A percentile compares a stretch with the other conserved stretches of the same genome.
Conservation (phyloP, 2,329 filamentous ascomycete genomes). For the Chaetomiaceae sp. region DNA sequence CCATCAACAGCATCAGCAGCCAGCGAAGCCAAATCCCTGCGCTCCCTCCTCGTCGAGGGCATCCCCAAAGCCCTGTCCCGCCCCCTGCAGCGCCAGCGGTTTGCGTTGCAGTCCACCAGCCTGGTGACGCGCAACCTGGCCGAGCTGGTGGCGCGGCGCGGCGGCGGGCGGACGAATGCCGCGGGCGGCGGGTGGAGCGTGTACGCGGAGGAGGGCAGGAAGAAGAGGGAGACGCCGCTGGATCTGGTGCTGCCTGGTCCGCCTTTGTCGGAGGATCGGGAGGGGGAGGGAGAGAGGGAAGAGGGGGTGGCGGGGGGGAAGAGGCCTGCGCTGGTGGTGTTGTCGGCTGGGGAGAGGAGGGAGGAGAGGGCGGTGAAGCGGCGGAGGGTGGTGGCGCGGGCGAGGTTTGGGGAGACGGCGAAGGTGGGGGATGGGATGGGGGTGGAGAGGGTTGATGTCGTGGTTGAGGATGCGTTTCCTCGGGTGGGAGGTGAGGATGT, state of each 20-base stretch:
- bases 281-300: conserved; percentile 26
- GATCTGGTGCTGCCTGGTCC: conserved; percentile 44
- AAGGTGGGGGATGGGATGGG: conserved; percentile 52
- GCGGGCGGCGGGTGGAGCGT: conserved; percentile 74
- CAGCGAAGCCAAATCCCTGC: conserved; percentile 56
- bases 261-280: conserved; percentile 33
- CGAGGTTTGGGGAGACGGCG: conserved; percentile 63
- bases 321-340: conserved; percentile 7
- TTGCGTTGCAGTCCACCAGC: conserved; percentile 60
- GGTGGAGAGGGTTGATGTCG: conserved; percentile 55
- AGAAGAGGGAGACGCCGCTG: conserved; percentile 43
- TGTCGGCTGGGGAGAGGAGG: conserved; percentile 25
- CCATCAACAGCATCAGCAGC: conserved; percentile 20
- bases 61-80: conserved; percentile 77
- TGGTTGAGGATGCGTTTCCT: conserved; percentile 54
- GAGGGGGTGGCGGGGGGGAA: conserved; percentile 6
- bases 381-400: conserved; percentile 54
- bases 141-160: conserved; percentile 62
- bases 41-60: conserved; percentile 66
- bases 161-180: conserved; percentile 61
- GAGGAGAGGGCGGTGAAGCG: conserved; percentile 46
- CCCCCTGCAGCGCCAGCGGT: conserved; percentile 64
- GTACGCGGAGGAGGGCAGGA: conserved; percentile 58
- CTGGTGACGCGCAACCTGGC: conserved; percentile 66
- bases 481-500: conserved; percentile 12